Conservation (phyloP, 2,329 filamentous ascomycete species). For the Fusarium cyanostomum region DNA sequence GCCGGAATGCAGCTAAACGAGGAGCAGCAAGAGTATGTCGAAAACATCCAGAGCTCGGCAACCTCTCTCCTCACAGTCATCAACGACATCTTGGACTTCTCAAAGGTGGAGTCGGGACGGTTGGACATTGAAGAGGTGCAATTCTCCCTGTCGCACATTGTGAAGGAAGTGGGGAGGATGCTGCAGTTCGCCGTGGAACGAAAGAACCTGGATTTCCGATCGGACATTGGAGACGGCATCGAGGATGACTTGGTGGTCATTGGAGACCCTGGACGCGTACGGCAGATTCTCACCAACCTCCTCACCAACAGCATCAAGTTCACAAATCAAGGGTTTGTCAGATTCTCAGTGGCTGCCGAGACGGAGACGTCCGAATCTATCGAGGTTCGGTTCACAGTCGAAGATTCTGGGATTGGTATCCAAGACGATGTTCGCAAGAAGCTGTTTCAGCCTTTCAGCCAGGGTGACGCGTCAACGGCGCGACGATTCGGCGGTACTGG, state of each 20-base stretch:
- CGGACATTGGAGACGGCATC: slow-evolving; percentile 70
- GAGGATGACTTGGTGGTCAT: slow-evolving; percentile 79
- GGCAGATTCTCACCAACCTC: slow-evolving; percentile 85
- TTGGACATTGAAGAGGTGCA: slow-evolving; percentile 84
- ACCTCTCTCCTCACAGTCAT: slow-evolving; percentile 87
- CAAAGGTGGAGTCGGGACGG: slow-evolving; percentile 82
- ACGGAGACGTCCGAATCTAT: slow-evolving; percentile 71
- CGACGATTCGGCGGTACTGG: slow-evolving; percentile 83
- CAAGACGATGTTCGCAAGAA: slow-evolving; percentile 78
- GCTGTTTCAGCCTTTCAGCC: slow-evolving; percentile 83
- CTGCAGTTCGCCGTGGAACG: slow-evolving; percentile 84
- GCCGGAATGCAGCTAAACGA: slow-evolving; percentile 72
- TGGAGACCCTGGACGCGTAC: slow-evolving; percentile 83
- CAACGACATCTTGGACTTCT: slow-evolving; percentile 91
- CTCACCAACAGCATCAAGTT: slow-evolving; percentile 83
- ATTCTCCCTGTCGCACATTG: slow-evolving; percentile 77
- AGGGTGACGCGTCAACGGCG: slow-evolving; percentile 83
- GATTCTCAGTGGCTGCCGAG: slow-evolving; percentile 70
- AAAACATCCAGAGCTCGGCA: slow-evolving; percentile 81
- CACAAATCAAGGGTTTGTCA: slow-evolving; percentile 73
- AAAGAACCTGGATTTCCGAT: slow-evolving; percentile 78
- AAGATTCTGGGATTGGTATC: slow-evolving; percentile 84
- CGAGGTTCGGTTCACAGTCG: slow-evolving; percentile 75
- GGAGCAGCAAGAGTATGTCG: slow-evolving; percentile 79
- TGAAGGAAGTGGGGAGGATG: slow-evolving; percentile 87